Evolutionary conservation across 345 rosid genomes (phyloP).

Genomic region (Gynandropsis gynandra): DNA sequence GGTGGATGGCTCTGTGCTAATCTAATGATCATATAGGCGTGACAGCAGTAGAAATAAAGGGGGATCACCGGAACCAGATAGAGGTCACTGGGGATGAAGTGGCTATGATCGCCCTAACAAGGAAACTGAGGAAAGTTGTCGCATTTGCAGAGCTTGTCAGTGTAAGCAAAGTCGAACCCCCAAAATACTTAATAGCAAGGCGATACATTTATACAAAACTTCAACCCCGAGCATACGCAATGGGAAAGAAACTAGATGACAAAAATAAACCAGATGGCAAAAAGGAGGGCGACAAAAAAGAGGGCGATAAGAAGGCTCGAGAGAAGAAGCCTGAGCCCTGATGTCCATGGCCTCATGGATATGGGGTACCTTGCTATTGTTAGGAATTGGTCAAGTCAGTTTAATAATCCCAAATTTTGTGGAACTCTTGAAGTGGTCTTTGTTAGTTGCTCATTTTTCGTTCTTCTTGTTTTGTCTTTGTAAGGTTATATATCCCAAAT

Average conservation of each 20-base stretch:
- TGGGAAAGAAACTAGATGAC: no score
- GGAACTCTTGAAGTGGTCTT: no score
- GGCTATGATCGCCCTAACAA: constrained; percentile 27
- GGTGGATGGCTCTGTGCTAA: background rate
- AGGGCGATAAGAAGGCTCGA: background rate
- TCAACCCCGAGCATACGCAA: no score
- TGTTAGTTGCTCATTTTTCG: no score
- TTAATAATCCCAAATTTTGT: no score
- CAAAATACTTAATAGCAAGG: no score
- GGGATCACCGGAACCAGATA: constrained; percentile 39
- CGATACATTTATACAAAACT: no score
- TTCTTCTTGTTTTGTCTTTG: no score
- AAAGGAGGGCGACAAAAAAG: constrained; percentile 3
- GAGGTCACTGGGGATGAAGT: constrained; percentile 44
- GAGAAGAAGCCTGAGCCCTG: constrained; percentile 18
- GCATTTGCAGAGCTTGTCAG: constrained; percentile 38
- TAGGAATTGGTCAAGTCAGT: no score
- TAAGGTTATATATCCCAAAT: no score
- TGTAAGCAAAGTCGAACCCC: constrained; percentile 27
- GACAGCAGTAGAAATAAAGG: constrained; percentile 34
- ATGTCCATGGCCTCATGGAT: constrained; percentile 18
- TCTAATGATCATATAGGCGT: constrained; percentile 32
- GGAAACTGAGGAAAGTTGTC: constrained; percentile 29
- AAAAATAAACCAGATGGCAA: constrained; percentile 12
- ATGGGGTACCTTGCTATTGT: constrained; percentile 21